Evolutionary conservation across 2,329 filamentous ascomycete species (phyloP), one percentile per base, ranked within the genome.

Genomic region (Parafenestella ontariensis): DNA sequence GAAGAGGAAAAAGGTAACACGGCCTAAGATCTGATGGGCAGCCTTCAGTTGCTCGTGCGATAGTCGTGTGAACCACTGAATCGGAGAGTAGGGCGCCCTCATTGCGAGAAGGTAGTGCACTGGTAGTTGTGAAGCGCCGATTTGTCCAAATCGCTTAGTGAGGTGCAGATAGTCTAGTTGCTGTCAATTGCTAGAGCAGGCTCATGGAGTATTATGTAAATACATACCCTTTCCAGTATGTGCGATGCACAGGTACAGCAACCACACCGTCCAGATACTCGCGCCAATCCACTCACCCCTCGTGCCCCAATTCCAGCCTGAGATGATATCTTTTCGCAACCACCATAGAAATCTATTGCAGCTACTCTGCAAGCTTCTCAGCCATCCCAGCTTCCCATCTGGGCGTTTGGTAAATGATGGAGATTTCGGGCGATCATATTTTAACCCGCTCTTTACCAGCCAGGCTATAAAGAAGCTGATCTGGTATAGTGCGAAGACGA

Each of bases 71-170:
- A 86, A 69, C 20, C 79, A 70, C 43, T 82, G 81, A 13, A 86
- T 64, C 1, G 83, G 79, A 3, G 78, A 81, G 47, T 81, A 84
- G 4, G 79, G 74, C 7, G 81, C 78, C 48, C 81, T 80, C 51
- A 83, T 75, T 15, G 82, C 75, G 54, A 88, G 79, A 6, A 87
- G 76, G 52, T 86, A 85, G 49, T 87, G 85, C 2, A 87, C 68
- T 1, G 86, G 86, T 1, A 77, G 68, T 61, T 88, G 86, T 8
- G 85, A 87, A 5, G 85, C 78, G 20, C 78, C 84, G 45, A 87
- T 78, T 42, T 85, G 83, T 17, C 83, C 85, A 48, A 88, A 79
- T 5, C 85, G 81, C 72, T 87, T 87, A 21, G 86, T 87, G 21
- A 88, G 73, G 68, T 88, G 86, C 26, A 87, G 77, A 52, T 87